phyloP scores from a whole-genome alignment of 2,329 filamentous ascomycete species.

The Neopestalotiopsis sp. region DNA sequence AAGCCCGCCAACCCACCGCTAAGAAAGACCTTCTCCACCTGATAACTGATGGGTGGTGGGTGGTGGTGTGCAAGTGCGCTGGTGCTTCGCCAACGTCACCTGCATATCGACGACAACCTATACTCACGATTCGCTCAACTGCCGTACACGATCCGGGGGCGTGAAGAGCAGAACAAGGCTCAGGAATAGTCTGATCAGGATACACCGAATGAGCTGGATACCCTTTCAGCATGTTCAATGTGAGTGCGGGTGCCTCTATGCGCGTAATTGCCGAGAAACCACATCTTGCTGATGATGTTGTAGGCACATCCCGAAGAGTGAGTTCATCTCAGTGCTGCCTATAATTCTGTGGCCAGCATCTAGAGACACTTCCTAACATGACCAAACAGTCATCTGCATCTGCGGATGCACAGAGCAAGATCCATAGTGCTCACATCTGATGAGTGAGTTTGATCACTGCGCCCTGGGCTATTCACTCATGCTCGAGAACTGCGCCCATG shows the following conservation, averaged over 20 bases:
- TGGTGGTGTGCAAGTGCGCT: background rate
- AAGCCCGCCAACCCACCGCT: background rate
- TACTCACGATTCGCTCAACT: background rate
- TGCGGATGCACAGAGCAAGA: conserved; percentile 83
- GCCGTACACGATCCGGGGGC: background rate
- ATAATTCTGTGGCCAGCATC: no score
- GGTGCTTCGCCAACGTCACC: background rate
- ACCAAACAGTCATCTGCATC: conserved; percentile 68
- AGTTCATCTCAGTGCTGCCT: background rate
- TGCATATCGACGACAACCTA: background rate
- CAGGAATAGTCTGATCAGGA: background rate
- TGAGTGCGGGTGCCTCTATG: background rate
- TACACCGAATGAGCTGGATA: background rate
- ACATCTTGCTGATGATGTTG: background rate
- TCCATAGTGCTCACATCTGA: conserved; percentile 81
- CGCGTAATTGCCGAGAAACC: background rate
- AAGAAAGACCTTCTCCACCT: background rate
- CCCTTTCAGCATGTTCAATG: background rate
- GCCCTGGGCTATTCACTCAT: background rate
- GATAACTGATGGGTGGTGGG: background rate
- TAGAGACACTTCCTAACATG: background rate
- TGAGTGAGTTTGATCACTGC: conserved; percentile 59
- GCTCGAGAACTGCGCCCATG: background rate
- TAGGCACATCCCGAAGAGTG: conserved; percentile 39
- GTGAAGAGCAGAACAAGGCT: background rate